phyloP scores from a whole-genome alignment of 495 filamentous ascomycete genomes.

The Clohesyomyces aquaticus region DNA sequence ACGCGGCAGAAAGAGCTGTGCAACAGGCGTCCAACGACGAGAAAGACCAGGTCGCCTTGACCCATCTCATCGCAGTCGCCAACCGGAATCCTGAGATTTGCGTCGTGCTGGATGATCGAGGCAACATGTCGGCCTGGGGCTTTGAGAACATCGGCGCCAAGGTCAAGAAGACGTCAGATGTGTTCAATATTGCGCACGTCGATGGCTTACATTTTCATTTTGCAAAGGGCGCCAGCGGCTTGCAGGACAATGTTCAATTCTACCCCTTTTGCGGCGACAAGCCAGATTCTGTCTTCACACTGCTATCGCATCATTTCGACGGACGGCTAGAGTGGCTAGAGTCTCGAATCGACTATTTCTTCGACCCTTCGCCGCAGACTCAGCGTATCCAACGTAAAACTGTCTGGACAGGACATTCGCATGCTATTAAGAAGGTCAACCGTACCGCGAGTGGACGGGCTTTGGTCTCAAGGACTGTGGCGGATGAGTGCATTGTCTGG shows the following conservation, averaged over 20 bases:
- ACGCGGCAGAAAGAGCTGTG: constrained; percentile 76
- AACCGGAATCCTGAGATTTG: constrained; percentile 86
- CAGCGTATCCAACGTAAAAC: constrained; percentile 62
- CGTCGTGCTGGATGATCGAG: constrained; percentile 79
- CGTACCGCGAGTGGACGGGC: constrained; percentile 79
- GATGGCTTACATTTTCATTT: constrained; percentile 72
- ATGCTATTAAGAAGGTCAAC: constrained; percentile 79
- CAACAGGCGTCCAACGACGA: constrained; percentile 61
- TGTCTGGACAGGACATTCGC: constrained; percentile 84
- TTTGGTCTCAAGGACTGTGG: constrained; percentile 76
- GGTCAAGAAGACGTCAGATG: constrained; percentile 64
- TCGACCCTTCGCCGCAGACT: constrained; percentile 74
- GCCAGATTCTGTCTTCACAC: constrained; percentile 63
- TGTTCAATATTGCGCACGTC: constrained; percentile 88
- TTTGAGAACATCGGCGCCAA: constrained; percentile 87
- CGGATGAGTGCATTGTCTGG: constrained; percentile 85
- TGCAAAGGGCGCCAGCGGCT: constrained; percentile 49
- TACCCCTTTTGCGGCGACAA: constrained; percentile 69
- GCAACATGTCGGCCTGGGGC: constrained; percentile 93
- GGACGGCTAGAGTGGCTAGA: constrained; percentile 82
- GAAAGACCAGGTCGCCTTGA: constrained; percentile 68
- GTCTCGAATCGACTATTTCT: constrained; percentile 74
- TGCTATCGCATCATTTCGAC: constrained; percentile 88
- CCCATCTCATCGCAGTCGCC: constrained; percentile 85
- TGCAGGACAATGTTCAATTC: constrained; percentile 69